Evolutionary conservation across 2,329 filamentous ascomycete genomes (phyloP), one percentile per base, ranked within the genome.

Genomic region (Lasiodiplodia citricola): DNA sequence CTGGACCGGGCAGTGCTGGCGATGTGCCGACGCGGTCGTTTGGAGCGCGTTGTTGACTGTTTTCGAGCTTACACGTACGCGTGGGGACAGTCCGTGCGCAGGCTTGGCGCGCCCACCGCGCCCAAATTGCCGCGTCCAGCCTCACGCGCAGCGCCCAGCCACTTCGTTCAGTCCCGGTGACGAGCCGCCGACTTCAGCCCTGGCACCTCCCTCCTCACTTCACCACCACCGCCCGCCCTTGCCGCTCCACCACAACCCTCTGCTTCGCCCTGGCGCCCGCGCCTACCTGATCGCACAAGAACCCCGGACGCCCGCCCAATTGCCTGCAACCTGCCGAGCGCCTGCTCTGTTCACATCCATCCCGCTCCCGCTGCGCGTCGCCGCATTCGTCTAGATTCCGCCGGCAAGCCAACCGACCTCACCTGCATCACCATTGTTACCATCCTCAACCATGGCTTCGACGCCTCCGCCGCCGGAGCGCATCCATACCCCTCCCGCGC

Each of bases 401-500:
- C 37, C 54, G 25, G 54, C 54, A 58, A 21, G 16, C 54, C 64
- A 44, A 18, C 37, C n/a, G 35, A 38, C n/a, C 13, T 16, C 51
- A 50, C 16, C 58, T 23, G 16, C 35, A 23, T 50, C 18, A 25
- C 57, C 41, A 58, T 62, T 58, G 14, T 21, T 60, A 56, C 52
- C 37, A 8, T 23, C 25, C 31, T 38, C 47, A 64, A 69, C 51
- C 58, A 80, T 81, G 79, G 75, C 80, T 60, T 77, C 85, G 66
- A 92, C 90, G 54, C 90, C 91, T 72, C 87, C 90, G 63, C 88
- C 88, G 71, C 83, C 87, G 47, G 79, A 82, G 52, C 81, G 82
- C 71, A 80, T 91, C 70, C 88, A 84, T 76, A 92, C 90, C 60
- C 92, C 92, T 70, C 87, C 87, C 51, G 89, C 91, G 67, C 92